Evolutionary conservation across 129 eudicot genomes (phyloP).

Genomic region (Lactuca saligna): DNA sequence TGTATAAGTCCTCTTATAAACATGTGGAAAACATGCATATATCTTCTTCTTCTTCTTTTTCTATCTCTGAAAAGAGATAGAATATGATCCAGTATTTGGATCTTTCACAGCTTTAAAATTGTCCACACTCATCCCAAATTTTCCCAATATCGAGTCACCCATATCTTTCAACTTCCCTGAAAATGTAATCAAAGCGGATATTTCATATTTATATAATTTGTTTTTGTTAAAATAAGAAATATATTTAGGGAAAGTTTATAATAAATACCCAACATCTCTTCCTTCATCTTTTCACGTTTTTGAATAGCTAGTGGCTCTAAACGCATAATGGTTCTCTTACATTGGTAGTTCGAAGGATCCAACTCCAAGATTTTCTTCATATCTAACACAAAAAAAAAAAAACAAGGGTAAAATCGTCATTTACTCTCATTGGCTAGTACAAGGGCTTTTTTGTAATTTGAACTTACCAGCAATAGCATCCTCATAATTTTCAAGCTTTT

Average conservation of each 20-base stretch:
- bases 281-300: conserved; percentile 75
- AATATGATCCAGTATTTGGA: conserved; percentile 86
- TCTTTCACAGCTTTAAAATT: conserved; percentile 89
- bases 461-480: conserved; percentile 73
- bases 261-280: conserved; percentile 60
- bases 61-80: conserved; percentile 66
- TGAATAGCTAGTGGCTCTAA: conserved; percentile 45
- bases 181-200: no score
- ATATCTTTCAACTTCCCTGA: conserved; percentile 79
- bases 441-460: background rate
- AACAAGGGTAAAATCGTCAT: background rate
- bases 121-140: conserved; percentile 87
- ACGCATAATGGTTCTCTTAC: conserved; percentile 35
- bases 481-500: conserved; percentile 78
- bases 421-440: no score
- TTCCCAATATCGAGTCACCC: conserved; percentile 80
- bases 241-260: conserved; percentile 15
- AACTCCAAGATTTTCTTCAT: conserved; percentile 58
- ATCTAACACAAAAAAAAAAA: conserved; percentile 36
- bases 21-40: conserved; percentile 1
- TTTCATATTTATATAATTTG: no score
- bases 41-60: background rate
- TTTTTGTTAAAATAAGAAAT: background rate
- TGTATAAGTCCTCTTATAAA: background rate
- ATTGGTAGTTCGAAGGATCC: conserved; percentile 59